Base-by-base conservation (phyloP, 805 yeast species). In the Ogataea corticis region DNA sequence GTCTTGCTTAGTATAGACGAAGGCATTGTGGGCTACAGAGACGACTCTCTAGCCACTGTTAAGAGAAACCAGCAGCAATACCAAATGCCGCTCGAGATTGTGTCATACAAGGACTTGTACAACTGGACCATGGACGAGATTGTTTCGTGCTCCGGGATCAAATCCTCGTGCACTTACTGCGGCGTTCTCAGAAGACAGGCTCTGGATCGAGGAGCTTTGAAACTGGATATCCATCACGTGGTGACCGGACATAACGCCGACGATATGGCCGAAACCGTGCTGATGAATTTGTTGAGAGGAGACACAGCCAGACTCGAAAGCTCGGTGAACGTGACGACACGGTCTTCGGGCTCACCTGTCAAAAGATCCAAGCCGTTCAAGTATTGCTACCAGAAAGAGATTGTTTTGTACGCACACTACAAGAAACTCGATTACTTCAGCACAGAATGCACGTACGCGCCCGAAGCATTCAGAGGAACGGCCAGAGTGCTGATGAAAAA, bases 101-200 rank as follows among this genome's bases (percentile, higher is more conserved):
- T 94, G 4, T 86, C 96, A 12, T 94, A 94, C 58, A 81, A 81
- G 52, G 96, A 91, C 25, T 71, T 94, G 12, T 94, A 94, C 63
- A 83, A 91, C 59, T 94, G 99, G 99, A 88, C 96, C 11, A 94
- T 94, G 99, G 99, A 94, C 70, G 95, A 89, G 58, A 89, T 94
- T 41, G 99, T 94, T 1, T 82, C 91, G 0, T 87, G 94, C 62
- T 94, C 97, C 1, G 98, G 98, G 6, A 84, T 87, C 30, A 76
- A 96, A 62, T 89, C 89, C 55, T 87, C 96, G 62, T 94, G 99
- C 67, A 94, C 99, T 0, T 94, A 94, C 62, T 94, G 99, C 71
- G 99, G 99, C 40, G 99, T 94, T 6, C 80, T 94, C 45, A 75
- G 99, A 67, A 77, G 99, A 55, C 99, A 94, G 67, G 97, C 99